Evolutionary conservation across 495 filamentous ascomycete species (phyloP).

Genomic region (Trichoderma virens): DNA sequence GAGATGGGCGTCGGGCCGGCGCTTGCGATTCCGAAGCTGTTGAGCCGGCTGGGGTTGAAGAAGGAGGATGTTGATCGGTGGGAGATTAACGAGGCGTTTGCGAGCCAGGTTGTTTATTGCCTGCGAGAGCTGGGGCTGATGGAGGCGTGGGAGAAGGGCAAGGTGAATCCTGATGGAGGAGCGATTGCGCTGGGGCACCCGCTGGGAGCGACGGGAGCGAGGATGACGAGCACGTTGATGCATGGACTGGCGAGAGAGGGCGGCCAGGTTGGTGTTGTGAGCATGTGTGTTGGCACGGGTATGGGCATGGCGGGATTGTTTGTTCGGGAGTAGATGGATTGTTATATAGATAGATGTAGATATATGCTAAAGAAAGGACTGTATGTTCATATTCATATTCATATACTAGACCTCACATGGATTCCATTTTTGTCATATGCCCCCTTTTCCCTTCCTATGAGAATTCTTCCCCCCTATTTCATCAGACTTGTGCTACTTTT

Average conservation of each 20-base stretch:
- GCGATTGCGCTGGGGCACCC: conserved; percentile 92
- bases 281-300: conserved; percentile 89
- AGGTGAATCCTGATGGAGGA: conserved; percentile 86
- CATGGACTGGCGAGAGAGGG: conserved; percentile 51
- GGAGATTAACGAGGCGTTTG: conserved; percentile 97
- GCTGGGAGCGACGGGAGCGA: conserved; percentile 81
- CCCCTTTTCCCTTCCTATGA: background rate
- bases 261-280: conserved; percentile 63
- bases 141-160: conserved; percentile 46
- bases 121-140: conserved; percentile 64
- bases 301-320: conserved; percentile 87
- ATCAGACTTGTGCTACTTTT: background rate
- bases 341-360: background rate
- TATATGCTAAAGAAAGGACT: too few species aligned
- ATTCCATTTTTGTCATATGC: background rate
- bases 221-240: conserved; percentile 71
- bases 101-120: conserved; percentile 79
- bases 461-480: background rate
- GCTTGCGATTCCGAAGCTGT: conserved; percentile 73
- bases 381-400: too few species aligned
- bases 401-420: background rate
- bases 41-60: conserved; percentile 54
- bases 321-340: conserved; percentile 61
- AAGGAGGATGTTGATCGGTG: conserved; percentile 72
- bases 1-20: conserved; percentile 93